Percentiles rank a stretch among this genome's conserved stretches.
These are phyloP conservation scores for Ganoderma multipileum DNA, from an alignment of 1,284 basidiomycete genomes.

Conservation along the genomic window DNA sequence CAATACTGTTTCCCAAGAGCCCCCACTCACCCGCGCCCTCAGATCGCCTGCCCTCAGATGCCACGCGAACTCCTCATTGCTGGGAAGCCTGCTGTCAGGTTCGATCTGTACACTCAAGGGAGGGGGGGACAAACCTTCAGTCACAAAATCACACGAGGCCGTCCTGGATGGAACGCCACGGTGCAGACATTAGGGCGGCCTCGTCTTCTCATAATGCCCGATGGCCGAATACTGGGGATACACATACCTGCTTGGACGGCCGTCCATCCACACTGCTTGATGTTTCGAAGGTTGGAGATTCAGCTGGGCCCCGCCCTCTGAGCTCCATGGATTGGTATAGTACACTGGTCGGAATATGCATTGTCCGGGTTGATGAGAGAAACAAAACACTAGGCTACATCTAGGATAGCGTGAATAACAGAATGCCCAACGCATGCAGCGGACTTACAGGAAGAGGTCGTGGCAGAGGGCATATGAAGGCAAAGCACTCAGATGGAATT, in stretches of 20 bases:
- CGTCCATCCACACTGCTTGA: neutral
- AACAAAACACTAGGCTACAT: conserved; percentile 13
- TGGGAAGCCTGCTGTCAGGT: neutral
- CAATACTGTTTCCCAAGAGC: too few relatives aligned
- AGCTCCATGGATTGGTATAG: neutral
- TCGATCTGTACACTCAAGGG: conserved; percentile 2
- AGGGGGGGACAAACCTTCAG: conserved; percentile 18
- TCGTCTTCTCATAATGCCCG: neutral
- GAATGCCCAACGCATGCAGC: neutral
- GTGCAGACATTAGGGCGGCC: neutral
- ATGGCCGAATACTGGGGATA: neutral
- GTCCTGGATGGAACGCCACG: neutral
- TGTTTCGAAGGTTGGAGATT: neutral
- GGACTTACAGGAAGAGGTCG: neutral
- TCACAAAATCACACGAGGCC: neutral
- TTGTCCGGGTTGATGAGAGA: conserved; percentile 6
- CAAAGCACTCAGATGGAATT: conserved; percentile 66
- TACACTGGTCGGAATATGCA: neutral
- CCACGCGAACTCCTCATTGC: neutral
- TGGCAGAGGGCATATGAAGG: neutral
- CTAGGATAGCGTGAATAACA: neutral
- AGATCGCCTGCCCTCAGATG: neutral
- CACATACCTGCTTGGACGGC: neutral
- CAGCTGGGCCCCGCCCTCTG: neutral
- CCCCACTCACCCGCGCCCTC: neutral